Evolutionary conservation across 2,329 filamentous ascomycete species (phyloP), one percentile per base, ranked within the genome.

Genomic region (Elsinoe fawcettii): DNA sequence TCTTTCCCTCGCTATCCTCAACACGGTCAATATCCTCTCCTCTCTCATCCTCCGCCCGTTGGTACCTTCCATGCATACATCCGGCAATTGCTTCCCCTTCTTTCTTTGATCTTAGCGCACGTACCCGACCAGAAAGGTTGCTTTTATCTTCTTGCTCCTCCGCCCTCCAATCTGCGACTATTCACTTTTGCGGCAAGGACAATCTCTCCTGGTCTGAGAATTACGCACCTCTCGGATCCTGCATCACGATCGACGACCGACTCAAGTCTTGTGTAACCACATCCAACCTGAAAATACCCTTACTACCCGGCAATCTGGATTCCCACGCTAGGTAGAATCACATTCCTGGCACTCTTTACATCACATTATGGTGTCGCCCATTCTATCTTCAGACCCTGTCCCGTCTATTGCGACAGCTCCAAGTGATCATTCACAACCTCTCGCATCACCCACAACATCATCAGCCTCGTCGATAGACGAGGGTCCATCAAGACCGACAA

Each of bases 361-460:
- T 27, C 32, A 54, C 23, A 46, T 23, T 39, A 56, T 56, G 54
- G 41, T 27, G 37, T 56, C 54, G 41, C 41, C 41, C 39, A 14
- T 37, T 32, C 22, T 56, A 18, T 43, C 54, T 22, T 56, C 54
- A 47, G 54, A 46, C 18, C 54, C 54, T 16, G 41, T 56, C 11
- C 54, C 54, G 12, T 56, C 54, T 18, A 56, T 56, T 16, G 30
- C 27, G 12, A 27, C 39, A 22, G 39, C 41, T 23, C 37, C 25
- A 20, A 16, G n/a, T 9, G n/a, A 8, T 16, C 25, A 18, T 5
- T 27, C 39, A 11, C 8, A 36, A 47, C 54, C 54, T 23, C 41
- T 56, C 5, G 54, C 54, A 37, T 56, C 54, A 25, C 54, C 54
- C 8, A 56, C 54, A 9, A 30, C 39, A n/a, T 56, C 54, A 22